Evolutionary conservation across 371 early-diverging fungal genomes (phyloP).

Genomic region (Lichtheimia ornata): DNA sequence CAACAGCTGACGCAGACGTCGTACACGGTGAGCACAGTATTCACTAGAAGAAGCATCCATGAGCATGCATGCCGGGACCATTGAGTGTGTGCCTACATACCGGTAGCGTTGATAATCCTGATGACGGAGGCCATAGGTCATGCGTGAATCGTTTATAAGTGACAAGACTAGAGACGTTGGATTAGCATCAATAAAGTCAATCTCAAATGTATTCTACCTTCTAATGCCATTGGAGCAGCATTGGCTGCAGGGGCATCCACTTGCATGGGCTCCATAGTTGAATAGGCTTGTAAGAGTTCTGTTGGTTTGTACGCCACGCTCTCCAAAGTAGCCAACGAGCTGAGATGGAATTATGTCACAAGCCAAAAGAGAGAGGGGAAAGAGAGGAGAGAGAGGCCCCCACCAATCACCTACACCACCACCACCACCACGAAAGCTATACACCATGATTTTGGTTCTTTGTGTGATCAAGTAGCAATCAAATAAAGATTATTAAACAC

Average conservation of each 20-base stretch:
- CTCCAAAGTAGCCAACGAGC: no score
- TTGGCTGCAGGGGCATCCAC: not conserved
- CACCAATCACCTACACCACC: no score
- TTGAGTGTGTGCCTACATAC: conserved; percentile 23
- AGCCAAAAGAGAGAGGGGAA: no score
- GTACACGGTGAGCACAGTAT: conserved; percentile 72
- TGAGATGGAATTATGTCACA: no score
- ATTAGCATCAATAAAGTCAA: not conserved
- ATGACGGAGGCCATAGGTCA: conserved; percentile 80
- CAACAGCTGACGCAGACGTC: conserved; percentile 61
- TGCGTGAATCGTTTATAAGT: conserved; percentile 69
- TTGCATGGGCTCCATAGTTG: not conserved
- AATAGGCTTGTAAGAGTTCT: no score
- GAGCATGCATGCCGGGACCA: not conserved
- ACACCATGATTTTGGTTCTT: no score
- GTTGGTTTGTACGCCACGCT: no score
- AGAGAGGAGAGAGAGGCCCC: no score
- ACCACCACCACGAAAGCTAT: no score
- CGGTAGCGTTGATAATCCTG: conserved; percentile 82
- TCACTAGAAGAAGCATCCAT: conserved; percentile 34
- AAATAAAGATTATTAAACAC: no score
- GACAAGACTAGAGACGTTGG: conserved; percentile 41
- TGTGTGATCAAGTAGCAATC: no score
- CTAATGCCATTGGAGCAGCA: not conserved
- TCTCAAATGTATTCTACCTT: not conserved